Evolutionary conservation across 2,329 filamentous ascomycete genomes (phyloP), one percentile per base, ranked within the genome.

Genomic region (Huntiella savannae): DNA sequence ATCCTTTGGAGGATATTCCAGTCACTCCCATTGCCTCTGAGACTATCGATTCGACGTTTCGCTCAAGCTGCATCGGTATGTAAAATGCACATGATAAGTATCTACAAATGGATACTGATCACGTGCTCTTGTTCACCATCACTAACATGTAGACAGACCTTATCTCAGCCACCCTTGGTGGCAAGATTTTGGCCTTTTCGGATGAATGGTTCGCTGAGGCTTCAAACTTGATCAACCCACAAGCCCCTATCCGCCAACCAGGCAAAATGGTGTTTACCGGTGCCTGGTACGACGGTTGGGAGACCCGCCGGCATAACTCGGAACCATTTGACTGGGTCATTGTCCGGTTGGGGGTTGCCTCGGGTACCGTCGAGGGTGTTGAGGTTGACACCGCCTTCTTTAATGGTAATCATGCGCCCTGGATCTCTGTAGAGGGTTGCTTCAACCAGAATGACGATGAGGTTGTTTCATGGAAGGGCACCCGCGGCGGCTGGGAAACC

Each of bases 301-400:
- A 81, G 60, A 80, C 77, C 10, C 65, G 77, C 43, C 64, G 77
- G 52, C 77, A 81, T 62, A 81, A 81, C 59, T 56, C 65, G 8
- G 70, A 69, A 50, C 65, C 70, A 0, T 79, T 79, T 54, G 77
- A 81, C 63, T 81, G 75, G 68, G 76, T 77, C 15, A 65, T 79
- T 50, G 69, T 80, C 51, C 70, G 75, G 47, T 66, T 81, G 4
- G 77, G 77, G 41, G 77, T 81, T 34, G 72, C 79, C 7, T 82
- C 77, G 1, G 83, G 82, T 40, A 78, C 69, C 12, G 72, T 88
- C 22, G 70, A 73, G 50, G 83, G 83, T 12, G 66, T 87, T 41
- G 83, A 88, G 62, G 70, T 88, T 52, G 82, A 88, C 62, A 88
- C 83, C 2, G 75, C 80, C 43, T 83, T 78, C 65, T 91, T 88